Evolutionary conservation across 1,139 yeast genomes (phyloP).

Genomic region (Insectozyma bohioensis): DNA sequence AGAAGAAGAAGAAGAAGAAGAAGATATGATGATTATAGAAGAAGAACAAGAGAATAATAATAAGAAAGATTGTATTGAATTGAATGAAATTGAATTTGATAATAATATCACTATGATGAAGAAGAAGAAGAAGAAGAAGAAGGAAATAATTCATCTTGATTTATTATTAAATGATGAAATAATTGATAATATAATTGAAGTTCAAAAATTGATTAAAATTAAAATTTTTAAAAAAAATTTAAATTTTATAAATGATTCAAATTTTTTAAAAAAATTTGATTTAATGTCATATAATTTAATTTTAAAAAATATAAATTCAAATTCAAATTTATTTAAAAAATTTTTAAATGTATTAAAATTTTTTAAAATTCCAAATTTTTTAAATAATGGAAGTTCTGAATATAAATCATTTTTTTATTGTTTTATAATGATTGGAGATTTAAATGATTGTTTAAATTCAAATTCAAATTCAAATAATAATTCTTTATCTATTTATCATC

Average conservation of each 20-base stretch:
- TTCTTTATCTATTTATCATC: no score
- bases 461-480: conserved; percentile 2
- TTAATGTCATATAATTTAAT: conserved; percentile 13
- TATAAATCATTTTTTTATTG: conserved; percentile 22
- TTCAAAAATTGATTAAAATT: conserved; percentile 4
- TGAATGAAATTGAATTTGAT: no score
- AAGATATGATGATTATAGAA: no score
- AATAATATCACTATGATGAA: no score
- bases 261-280: conserved; percentile 12
- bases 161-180: no score
- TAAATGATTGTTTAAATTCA: conserved; percentile 17
- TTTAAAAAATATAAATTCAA: conserved; percentile 11
- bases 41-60: no score
- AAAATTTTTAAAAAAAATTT: conserved; percentile 11
- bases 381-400: no score
- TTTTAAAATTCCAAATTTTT: conserved; percentile 16
- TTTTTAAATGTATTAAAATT: conserved; percentile 13
- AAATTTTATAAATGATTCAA: conserved; percentile 7
- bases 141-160: no score
- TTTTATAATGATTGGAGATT: conserved; percentile 26
- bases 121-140: no score
- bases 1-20: background rate
- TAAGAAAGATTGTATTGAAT: no score
- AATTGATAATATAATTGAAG: no score
- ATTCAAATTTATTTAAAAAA: conserved; percentile 10